Evolutionary conservation across 2,329 filamentous ascomycete species (phyloP).

Genomic region (Cladophialophora immunda): DNA sequence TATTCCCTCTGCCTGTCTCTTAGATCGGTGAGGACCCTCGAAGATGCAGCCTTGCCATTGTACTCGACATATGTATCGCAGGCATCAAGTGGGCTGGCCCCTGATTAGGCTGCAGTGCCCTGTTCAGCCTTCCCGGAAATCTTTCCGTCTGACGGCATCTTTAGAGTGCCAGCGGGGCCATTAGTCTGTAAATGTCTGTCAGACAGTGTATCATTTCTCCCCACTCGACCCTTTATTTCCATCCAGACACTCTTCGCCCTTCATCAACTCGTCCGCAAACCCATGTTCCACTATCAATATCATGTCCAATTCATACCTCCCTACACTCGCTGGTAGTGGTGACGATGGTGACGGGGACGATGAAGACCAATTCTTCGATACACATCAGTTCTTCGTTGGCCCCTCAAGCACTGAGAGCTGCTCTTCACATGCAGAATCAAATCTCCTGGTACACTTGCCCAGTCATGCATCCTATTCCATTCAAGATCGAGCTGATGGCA

Average conservation of each 20-base stretch:
- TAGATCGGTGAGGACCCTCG: background rate
- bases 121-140: background rate
- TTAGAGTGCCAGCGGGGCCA: background rate
- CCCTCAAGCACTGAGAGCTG: conserved; percentile 26
- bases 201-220: background rate
- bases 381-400: conserved; percentile 28
- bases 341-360: background rate
- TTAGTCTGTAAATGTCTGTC: background rate
- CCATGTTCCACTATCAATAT: background rate
- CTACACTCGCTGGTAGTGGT: background rate
- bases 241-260: background rate
- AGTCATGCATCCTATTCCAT: background rate
- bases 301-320: background rate
- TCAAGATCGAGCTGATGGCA: background rate
- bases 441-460: background rate
- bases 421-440: background rate
- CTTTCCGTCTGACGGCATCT: background rate
- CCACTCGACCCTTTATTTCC: background rate
- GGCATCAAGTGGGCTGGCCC: background rate
- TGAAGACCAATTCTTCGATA: conserved; percentile 24
- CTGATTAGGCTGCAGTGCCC: background rate
- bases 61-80: background rate
- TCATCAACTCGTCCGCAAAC: background rate
- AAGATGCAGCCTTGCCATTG: background rate
- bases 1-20: background rate